Evolutionary conservation across 768 basidiomycete genomes (phyloP), one percentile per base, ranked within the genome.

Genomic region (Suillus brevipes): DNA sequence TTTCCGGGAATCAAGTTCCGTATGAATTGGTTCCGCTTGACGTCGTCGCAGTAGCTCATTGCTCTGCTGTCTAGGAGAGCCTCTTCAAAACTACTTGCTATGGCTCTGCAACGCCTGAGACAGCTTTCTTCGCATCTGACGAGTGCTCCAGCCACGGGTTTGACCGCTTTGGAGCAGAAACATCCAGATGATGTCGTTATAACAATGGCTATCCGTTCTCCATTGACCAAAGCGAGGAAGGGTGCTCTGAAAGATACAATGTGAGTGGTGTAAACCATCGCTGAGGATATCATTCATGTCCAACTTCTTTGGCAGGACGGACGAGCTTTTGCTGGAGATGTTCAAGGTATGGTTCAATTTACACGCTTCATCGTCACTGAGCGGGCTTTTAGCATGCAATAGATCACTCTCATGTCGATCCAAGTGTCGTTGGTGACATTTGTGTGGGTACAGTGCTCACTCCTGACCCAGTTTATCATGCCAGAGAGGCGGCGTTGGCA

Each of bases 241-340:
- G 92, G 92, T 36, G 90, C 86, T 7, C 77, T 85, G 77, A 90
- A 85, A 76, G 91, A 94, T 72, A 87, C 85, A 3, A 84, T 79
- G 89, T 84, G 70, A 71, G 84, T 63, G 64, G 38, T 52, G 13
- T 37, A 42, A 55, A 62, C 37, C 37, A 47, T 47, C 56, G 34
- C 36, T 60, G n/a, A 55, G 25, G n/a, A 18, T 28, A 7, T 14
- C 20, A 47, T 36, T 59, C 31, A 34, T 57, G 28, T 36, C 47
- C 70, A 13, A 50, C 74, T 37, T 71, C 73, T 53, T 12, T 58
- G 53, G 20, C 65, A 91, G 90, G 69, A 89, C 84, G 25, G 93
- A 95, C 66, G 93, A 94, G 69, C 81, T 93, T 60, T 82, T 95
- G 79, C 80, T 89, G 16, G 89, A 93, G 75, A 91, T 92, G 80